A percentile compares a stretch with the other conserved stretches of the same genome.
These are phyloP conservation scores for Mucor ambiguus DNA, from an alignment of 371 early-diverging fungal species.

Conservation along the genomic window DNA sequence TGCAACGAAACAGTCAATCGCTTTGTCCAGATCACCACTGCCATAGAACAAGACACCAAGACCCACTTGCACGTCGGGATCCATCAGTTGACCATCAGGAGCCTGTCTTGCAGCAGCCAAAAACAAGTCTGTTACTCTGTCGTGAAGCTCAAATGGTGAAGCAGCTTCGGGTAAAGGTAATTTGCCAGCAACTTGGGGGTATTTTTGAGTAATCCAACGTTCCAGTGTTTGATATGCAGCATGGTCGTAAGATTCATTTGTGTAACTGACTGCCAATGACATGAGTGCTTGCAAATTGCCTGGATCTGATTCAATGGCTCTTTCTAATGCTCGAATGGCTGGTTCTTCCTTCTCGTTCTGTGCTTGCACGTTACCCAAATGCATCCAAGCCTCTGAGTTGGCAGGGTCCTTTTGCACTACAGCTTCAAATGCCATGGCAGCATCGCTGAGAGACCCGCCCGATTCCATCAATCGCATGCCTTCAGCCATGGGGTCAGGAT, in stretches of 20 bases:
- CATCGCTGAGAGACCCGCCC: slow-evolving; percentile 70
- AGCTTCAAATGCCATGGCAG: slow-evolving; percentile 83
- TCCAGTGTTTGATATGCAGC: slow-evolving; percentile 56
- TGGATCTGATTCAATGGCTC: slow-evolving; percentile 67
- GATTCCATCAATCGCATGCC: slow-evolving; percentile 52
- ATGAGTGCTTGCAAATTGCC: slow-evolving; percentile 68
- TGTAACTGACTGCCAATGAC: slow-evolving; percentile 93
- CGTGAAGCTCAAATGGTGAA: slow-evolving; percentile 63
- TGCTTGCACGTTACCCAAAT: slow-evolving; percentile 80
- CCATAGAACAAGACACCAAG: slow-evolving; percentile 95
- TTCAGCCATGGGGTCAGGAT: slow-evolving; percentile 56
- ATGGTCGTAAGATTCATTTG: slow-evolving; percentile 82
- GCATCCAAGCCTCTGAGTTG: slow-evolving; percentile 78
- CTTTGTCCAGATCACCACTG: slow-evolving; percentile 88
- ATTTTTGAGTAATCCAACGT: slow-evolving; percentile 51
- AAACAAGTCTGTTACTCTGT: slow-evolving; percentile 74
- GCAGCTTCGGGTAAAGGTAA: slow-evolving; percentile 31
- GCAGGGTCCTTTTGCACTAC: slow-evolving; percentile 71
- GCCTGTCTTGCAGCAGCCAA: slow-evolving; percentile 77
- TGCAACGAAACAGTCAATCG: slow-evolving; percentile 96
- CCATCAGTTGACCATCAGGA: slow-evolving; percentile 73
- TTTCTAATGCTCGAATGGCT: slow-evolving; percentile 80
- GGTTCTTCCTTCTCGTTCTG: slow-evolving; percentile 89
- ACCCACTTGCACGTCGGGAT: slow-evolving; percentile 94
- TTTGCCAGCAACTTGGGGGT: slow-evolving; percentile 33